phyloP scores from a whole-genome alignment of 768 basidiomycete species.

The Calocera cornea region DNA sequence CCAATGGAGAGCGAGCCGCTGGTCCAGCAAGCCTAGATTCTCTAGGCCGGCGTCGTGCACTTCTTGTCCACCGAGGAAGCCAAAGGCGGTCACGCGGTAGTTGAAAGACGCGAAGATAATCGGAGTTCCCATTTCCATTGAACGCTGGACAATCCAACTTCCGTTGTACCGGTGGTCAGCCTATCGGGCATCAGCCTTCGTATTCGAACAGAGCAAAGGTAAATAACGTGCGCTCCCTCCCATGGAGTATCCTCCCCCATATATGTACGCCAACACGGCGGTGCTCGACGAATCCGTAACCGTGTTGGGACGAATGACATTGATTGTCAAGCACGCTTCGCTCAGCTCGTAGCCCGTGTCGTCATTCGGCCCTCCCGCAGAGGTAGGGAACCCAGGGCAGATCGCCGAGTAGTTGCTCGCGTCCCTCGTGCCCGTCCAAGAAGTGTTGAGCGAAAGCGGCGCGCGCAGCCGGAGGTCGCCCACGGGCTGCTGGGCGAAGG shows the following conservation, averaged over 20 bases:
- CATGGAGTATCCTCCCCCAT: slow-evolving; percentile 29
- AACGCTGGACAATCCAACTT: slow-evolving; percentile 18
- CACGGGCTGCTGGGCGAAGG: background rate
- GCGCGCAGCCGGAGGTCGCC: background rate
- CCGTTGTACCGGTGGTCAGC: slow-evolving; percentile 26
- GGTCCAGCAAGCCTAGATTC: slow-evolving; percentile 37
- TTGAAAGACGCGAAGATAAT: slow-evolving; percentile 38
- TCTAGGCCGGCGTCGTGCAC: slow-evolving; percentile 29
- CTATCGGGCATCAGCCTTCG: background rate
- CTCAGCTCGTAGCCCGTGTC: background rate
- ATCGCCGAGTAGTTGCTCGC: background rate
- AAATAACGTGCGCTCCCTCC: slow-evolving; percentile 1
- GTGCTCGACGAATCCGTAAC: slow-evolving; percentile 18
- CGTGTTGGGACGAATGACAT: slow-evolving; percentile 33
- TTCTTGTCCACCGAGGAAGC: slow-evolving; percentile 34
- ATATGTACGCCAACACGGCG: slow-evolving; percentile 36
- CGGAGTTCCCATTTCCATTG: slow-evolving; percentile 27
- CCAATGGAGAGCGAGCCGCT: slow-evolving; percentile 23
- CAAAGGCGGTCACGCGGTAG: slow-evolving; percentile 39
- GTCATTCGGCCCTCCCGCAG: background rate
- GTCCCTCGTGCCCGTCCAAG: background rate
- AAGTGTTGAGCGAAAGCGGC: background rate
- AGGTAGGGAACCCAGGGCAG: background rate
- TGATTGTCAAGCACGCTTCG: slow-evolving; percentile 39
- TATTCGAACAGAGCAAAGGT: background rate